Evolutionary conservation across 2,329 filamentous ascomycete species (phyloP).

Genomic region (Colletotrichum brevisporum): DNA sequence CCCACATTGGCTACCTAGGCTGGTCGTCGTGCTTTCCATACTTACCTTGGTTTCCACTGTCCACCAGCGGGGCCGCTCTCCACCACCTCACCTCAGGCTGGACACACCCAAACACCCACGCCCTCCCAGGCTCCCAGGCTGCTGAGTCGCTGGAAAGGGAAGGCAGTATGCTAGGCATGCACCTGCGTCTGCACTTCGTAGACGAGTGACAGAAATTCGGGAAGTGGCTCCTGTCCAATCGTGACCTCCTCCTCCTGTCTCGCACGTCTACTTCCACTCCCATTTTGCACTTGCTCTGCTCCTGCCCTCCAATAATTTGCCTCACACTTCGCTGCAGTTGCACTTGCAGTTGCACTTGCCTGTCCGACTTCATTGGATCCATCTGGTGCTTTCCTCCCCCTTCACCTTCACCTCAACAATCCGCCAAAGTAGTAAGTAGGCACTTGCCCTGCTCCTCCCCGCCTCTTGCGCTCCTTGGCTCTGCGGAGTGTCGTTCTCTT

Average conservation of each 20-base stretch:
- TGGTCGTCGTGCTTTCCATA: too few relatives aligned
- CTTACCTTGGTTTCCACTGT: slow-evolving; percentile 7
- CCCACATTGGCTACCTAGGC: background rate
- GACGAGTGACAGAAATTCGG: slow-evolving; percentile 12
- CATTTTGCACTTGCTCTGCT: too few relatives aligned
- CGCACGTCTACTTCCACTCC: background rate
- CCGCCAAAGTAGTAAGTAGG: slow-evolving; percentile 9
- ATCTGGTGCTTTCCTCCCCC: too few relatives aligned
- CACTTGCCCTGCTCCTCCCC: slow-evolving; percentile 10
- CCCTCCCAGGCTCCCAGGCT: too few relatives aligned
- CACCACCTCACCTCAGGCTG: slow-evolving; percentile 4
- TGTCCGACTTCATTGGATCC: background rate
- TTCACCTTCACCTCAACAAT: background rate
- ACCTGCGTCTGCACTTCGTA: background rate
- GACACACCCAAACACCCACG: background rate
- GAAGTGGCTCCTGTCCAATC: slow-evolving; percentile 18
- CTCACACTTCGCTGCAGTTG: slow-evolving; percentile 9
- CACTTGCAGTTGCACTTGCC: slow-evolving; percentile 7
- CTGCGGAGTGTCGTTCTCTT: background rate
- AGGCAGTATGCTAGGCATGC: slow-evolving; percentile 12
- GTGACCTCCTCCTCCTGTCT: slow-evolving; percentile 13
- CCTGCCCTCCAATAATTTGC: too few relatives aligned
- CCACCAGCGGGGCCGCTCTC: slow-evolving; percentile 23
- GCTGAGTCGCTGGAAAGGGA: slow-evolving; percentile 12
- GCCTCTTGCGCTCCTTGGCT: background rate